Evolutionary conservation across 2,329 filamentous ascomycete species (phyloP), one percentile per base, ranked within the genome.

Genomic region (Cladosporium austrohemisphaericum): DNA sequence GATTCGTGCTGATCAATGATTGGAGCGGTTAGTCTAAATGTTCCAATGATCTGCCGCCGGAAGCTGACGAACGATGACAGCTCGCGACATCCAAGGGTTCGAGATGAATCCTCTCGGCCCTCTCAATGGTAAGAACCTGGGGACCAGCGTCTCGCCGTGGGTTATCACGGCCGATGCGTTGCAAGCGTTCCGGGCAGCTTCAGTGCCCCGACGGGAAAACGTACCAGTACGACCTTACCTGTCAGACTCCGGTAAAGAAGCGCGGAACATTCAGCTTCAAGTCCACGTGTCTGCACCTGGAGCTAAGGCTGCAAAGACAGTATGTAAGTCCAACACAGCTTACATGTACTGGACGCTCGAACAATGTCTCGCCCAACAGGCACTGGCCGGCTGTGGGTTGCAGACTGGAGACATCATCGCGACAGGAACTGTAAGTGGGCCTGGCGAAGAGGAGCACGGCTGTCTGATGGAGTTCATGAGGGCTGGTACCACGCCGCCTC

Each of bases 101-200:
- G 81, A 84, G 56, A 83, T 84, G 79, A 69, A 68, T 3, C 79
- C 80, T 0, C 65, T 84, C 0, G 80, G 80, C 0, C 81, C 81
- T 0, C 70, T 83, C 40, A 81, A 82, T 44, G 75, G 77, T 3
- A 85, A 84, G 61, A 76, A 74, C 36, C 80, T 83, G 23, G 74
- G 71, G 2, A 84, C 79, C 0, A 75, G 72, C 0, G 75, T 84
- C n/a, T 81, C 78, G 0, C 78, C 80, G 0, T 84, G 80, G 81
- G 66, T 84, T 3, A 61, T 84, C 7, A 81, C 79, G 0, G 64
- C 76, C 0, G 78, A 82, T 14, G 80, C 81, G 0, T 59, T 84
- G 13, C 61, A 64, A 31, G 49, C 61, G 2, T 67, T 64, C 56
- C 57, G 55, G 22, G 55, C 53, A n/a, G 25, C 51, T 5, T 51